Base-by-base conservation (phyloP, 768 basidiomycete genomes). In the Rhizopogon sp. region DNA sequence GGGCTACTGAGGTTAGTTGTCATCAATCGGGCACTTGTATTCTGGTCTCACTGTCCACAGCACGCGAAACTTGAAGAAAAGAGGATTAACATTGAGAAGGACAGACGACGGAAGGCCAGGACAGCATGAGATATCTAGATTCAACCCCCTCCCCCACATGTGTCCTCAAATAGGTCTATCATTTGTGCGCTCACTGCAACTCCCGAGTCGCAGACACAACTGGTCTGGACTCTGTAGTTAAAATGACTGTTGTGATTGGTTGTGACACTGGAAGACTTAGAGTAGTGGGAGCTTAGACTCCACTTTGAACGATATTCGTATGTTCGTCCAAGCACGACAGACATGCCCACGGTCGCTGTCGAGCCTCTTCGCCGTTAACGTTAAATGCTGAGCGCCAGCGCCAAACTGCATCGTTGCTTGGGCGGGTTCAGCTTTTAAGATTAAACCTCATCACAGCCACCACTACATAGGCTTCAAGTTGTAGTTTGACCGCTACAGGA, bases 1-100 rank as follows among this genome's bases (percentile, higher is more conserved):
- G 85, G 57, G 77, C 78, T 13, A 73, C 78, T 25, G 91, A 96
- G 88, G 94, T 94, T 68, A 62, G 86, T 74, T 25, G 20, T 25
- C 22, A 37, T 37, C 3, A 6, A 20, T 28, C 31, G 39, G 40
- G 29, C 40, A 17, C 43, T 40, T 29, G 43, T 35, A 28, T 45
- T 28, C 25, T 20, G 16, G 16, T 16, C 59, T 68, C 54, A 62
- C 44, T 50, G 35, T 49, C 6, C 11, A 29, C 64, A 93, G 90
- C 81, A 82, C 53, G 74, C 77, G 25, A 78, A 72, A 52, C 68
- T 93, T 64, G 81, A 84, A 69, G 72, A 73, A 52, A 85, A 82
- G 70, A 81, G 79, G 62, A 73, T 75, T 57, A 73, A 73, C 45
- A 71, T 90, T 41, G 72, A 77, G 59, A 83, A 82, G 71, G 72